Base-by-base conservation (phyloP, 1,139 yeast genomes). In the Wickerhamomyces sp. region DNA sequence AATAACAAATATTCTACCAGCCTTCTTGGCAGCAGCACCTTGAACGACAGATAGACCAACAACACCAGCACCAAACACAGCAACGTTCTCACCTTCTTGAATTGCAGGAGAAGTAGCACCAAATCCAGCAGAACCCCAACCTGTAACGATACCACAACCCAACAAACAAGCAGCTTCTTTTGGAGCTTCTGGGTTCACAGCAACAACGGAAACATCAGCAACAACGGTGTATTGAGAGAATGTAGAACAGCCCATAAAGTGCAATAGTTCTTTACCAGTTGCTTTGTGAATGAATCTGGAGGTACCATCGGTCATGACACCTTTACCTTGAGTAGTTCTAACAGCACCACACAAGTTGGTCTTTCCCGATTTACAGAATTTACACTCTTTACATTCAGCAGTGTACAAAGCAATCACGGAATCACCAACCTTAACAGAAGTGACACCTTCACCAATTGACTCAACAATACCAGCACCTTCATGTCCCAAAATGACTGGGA, bases 121-220 rank as follows among this genome's bases (percentile, higher is more conserved):
- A 15, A 26, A 26, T 17, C 28, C 75, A 36, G 96, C 98, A 36
- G 98, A 96, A 62, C 98, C 98, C 60, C 85, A 87, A 46, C 98
- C 98, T 36, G 98, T 91, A 43, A 98, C 91, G 57, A 91, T 87
- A 68, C 98, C 98, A 62, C 98, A 91, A 31, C 98, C 98, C 52
- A 93, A 75, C 61, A 91, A 68, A 70, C 97, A 89, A 31, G 93
- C 84, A 58, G 81, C 78, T 56, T 87, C 95, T 56, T 80, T 71
- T 43, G 86, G 83, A 37, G 96, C 97, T 45, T 75, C 64, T 40
- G 81, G 79, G 61, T 87, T 79, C 44, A 91, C 88, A 14, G 95
- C 93, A 39, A 89, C 98, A 23, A 89, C 88, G n/a, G 96, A 87
- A 44, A 91, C 91, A 59, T 91, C 98, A 31, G 97, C 95, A 30